Percentiles rank a stretch among this genome's conserved stretches.
These are phyloP conservation scores for Coemansia erecta DNA, from an alignment of 192 early-diverging fungal species.

Conservation along the genomic window DNA sequence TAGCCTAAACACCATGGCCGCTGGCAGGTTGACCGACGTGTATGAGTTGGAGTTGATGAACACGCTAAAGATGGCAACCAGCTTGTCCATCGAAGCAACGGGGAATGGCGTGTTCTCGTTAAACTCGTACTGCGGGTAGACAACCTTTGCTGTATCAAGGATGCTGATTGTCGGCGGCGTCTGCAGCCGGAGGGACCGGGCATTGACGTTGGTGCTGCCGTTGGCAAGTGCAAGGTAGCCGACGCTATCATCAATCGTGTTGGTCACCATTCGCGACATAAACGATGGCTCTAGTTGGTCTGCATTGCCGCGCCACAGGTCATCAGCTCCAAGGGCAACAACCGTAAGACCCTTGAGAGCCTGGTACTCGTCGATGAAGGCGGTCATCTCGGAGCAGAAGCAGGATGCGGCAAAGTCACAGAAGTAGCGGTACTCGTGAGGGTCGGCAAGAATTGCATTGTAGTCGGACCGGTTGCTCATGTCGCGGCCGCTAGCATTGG, in stretches of 20 bases:
- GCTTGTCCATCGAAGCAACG: constrained; percentile 45
- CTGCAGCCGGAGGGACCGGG: constrained; percentile 25
- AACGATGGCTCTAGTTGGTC: constrained; percentile 28
- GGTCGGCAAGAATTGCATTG: constrained; percentile 34
- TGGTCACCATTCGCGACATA: constrained; percentile 31
- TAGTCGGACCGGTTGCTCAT: constrained; percentile 33
- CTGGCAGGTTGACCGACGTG: constrained; percentile 36
- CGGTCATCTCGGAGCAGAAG: constrained; percentile 52
- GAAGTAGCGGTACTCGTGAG: constrained; percentile 46
- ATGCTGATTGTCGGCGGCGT: constrained; percentile 45
- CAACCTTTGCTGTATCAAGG: constrained; percentile 36
- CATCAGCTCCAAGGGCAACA: constrained; percentile 31
- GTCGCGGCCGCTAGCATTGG: constrained; percentile 18
- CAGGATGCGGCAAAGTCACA: constrained; percentile 51
- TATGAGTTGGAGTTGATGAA: constrained; percentile 50
- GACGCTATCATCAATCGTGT: constrained; percentile 15
- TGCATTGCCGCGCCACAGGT: constrained; percentile 31
- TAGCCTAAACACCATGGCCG: constrained; percentile 35
- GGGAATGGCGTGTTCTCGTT: constrained; percentile 40
- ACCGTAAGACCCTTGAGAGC: constrained; percentile 39
- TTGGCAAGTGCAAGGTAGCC: constrained; percentile 33
- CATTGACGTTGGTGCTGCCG: constrained; percentile 3
- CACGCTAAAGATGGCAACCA: constrained; percentile 45
- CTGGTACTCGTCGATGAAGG: constrained; percentile 49
- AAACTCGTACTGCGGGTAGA: constrained; percentile 35